Base-by-base conservation (phyloP, 768 basidiomycete genomes). In the Fistulinella prunicolor region DNA sequence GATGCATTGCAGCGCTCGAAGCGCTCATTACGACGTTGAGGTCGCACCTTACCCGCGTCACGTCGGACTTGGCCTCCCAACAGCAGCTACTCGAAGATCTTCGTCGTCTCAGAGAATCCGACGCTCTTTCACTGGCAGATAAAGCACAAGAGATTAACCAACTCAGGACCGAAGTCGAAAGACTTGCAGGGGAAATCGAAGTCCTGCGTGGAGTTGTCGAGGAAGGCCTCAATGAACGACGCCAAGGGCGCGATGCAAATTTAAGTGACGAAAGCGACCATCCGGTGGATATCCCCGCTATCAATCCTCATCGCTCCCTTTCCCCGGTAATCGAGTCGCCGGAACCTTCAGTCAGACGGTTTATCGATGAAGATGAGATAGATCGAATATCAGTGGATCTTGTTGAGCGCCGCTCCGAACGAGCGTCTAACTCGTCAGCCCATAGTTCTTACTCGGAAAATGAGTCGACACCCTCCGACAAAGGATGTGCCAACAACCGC, bases 131-230 rank as follows among this genome's bases (percentile, higher is more conserved):
- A 0, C 60, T 89, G 42, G 66, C 75, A 30, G 78, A 80, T 47
- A 88, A 87, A 63, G 66, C 78, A 20, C 67, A 72, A 4, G 90
- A 92, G 51, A 81, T 94, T 8, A 75, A 80, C 37, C 72, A 73
- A 12, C 76, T 96, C 10, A 76, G 78, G 30, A 73, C 77, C 10
- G 89, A 94, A 58, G 86, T 97, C 7, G 89, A 94, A 57, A 68
- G 85, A 36, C 78, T 96, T 6, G 84, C 80, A 0, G 83, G 83
- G 4, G 93, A 98, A 67, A 89, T 97, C 2, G 86, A 88, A 50
- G 85, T 90, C 3, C 73, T 96, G n/a, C 73, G 87, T 10, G 86
- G 83, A 1, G 86, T 94, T 0, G 89, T 97, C 1, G 89, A 94
- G 64, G 86, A 89, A 49, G 91, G 91, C 4, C 72, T 96, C 44